Evolutionary conservation across 306 rosid species (phyloP).

Genomic region (Begonia loranthoides): DNA sequence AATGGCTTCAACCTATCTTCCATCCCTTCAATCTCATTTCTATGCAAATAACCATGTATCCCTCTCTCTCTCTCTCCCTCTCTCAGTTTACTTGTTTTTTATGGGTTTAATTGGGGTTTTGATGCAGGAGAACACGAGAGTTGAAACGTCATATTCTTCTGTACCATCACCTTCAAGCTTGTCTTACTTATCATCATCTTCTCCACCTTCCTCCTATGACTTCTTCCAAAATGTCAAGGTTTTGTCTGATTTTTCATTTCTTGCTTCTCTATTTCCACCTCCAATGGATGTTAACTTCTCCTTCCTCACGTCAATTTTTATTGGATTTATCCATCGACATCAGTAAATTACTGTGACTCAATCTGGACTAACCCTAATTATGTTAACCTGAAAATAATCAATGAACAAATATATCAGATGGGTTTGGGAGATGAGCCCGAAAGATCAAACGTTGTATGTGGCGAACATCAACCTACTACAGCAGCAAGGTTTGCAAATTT

Average conservation of each 20-base stretch:
- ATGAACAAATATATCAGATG: slow-evolving; percentile 29
- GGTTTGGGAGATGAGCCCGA: slow-evolving; percentile 50
- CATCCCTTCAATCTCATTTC: slow-evolving; percentile 27
- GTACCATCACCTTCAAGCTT: slow-evolving; percentile 49
- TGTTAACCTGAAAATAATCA: too few relatives aligned
- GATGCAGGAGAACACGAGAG: slow-evolving; percentile 53
- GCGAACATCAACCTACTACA: slow-evolving; percentile 46
- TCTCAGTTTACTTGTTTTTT: background rate
- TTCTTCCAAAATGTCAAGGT: background rate
- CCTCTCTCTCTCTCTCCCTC: slow-evolving; percentile 2
- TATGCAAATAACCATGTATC: slow-evolving; percentile 44
- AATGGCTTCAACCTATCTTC: slow-evolving; percentile 29
- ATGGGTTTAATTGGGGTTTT: background rate
- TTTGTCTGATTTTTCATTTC: too few relatives aligned
- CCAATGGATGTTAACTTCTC: too few relatives aligned
- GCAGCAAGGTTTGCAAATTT: slow-evolving; percentile 34
- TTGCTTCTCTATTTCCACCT: too few relatives aligned
- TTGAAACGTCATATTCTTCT: slow-evolving; percentile 53
- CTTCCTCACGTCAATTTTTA: too few relatives aligned
- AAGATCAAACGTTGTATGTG: slow-evolving; percentile 52
- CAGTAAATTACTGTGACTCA: too few relatives aligned
- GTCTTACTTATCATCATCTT: slow-evolving; percentile 52
- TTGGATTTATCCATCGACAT: too few relatives aligned
- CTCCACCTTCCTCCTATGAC: slow-evolving; percentile 30
- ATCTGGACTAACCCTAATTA: too few relatives aligned